Evolutionary conservation across 2,329 filamentous ascomycete genomes (phyloP), one percentile per base, ranked within the genome.

Genomic region (Sporothrix pallida): DNA sequence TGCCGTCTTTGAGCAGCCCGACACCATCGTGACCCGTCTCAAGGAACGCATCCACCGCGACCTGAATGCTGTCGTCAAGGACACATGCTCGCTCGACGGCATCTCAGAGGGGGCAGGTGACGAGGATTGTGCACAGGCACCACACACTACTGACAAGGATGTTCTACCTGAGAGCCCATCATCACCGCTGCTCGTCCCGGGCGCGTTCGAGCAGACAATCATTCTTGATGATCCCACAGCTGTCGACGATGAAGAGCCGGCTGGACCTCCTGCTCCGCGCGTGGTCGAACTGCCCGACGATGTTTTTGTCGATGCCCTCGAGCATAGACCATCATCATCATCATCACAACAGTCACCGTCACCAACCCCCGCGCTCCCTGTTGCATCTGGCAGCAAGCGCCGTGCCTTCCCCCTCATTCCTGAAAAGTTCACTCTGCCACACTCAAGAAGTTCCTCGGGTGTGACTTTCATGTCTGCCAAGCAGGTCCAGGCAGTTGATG

Each of bases 61-160:
- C 72, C 83, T 88, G 26, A 82, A 84, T 56, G 83, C 83, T 78
- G 79, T 88, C 20, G 87, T 85, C 76, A 85, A 83, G 75, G 87
- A 88, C 75, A 87, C 86, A 0, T 85, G 85, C 75, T 82, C 82
- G 15, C 80, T 88, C 20, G 81, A 82, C 52, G 80, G 82, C 71
- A 77, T 80, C 31, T 78, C 80, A 0, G 79, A 81, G 5, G 77
- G 78, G 7, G 17, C 46, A 6, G 37, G 52, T 6, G 54, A 71
- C 13, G 68, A 65, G 12, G 71, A 77, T 23, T 58, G 42, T 1
- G 4, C 20, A 1, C 52, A n/a, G 9, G 42, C 12, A 20, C 50
- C 20, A 15, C 23, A 15, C 31, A 9, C 52, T 15, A n/a, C 46
- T 9, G 46, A 44, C 10, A 56, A 20, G 13, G 13, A 23, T 12